Percentiles rank a stretch among this genome's conserved stretches.
Conservation (phyloP, 139 green algal species). For the Tetratostichococcus sp. region DNA sequence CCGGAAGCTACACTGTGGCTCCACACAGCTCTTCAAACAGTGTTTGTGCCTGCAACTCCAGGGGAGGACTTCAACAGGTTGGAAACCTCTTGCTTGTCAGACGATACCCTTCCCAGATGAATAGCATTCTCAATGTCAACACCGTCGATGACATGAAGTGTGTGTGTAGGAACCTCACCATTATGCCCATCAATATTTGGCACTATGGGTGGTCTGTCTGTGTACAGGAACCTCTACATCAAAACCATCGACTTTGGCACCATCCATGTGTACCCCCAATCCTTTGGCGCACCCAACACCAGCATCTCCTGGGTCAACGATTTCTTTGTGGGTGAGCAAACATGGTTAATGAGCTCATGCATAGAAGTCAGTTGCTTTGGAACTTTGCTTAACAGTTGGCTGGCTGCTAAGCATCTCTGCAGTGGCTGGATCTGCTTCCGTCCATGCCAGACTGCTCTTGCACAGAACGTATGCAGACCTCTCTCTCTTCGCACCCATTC, state of each 20-base stretch:
- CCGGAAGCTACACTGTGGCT: neutral
- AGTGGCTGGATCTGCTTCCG: neutral
- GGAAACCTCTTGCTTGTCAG: too few relatives aligned
- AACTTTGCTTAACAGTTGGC: neutral
- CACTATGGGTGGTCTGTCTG: too few relatives aligned
- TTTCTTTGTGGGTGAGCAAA: neutral
- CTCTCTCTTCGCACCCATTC: neutral
- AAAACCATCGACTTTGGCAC: conserved; percentile 20
- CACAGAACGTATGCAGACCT: neutral
- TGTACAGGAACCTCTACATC: neutral
- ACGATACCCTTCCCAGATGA: too few relatives aligned
- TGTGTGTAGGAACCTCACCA: too few relatives aligned
- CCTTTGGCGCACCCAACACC: neutral
- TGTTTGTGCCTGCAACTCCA: neutral
- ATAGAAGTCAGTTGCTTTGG: neutral
- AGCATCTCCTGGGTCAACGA: neutral
- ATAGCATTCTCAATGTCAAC: too few relatives aligned
- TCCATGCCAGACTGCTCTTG: neutral
- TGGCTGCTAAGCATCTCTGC: too few relatives aligned
- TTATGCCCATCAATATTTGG: too few relatives aligned
- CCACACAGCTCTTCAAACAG: neutral
- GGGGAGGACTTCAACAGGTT: conserved; percentile 12
- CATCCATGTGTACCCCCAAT: conserved; percentile 6
- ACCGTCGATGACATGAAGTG: too few relatives aligned
- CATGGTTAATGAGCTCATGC: neutral